phyloP scores from a whole-genome alignment of 2,329 filamentous ascomycete genomes.

The Exophiala spinifera region DNA sequence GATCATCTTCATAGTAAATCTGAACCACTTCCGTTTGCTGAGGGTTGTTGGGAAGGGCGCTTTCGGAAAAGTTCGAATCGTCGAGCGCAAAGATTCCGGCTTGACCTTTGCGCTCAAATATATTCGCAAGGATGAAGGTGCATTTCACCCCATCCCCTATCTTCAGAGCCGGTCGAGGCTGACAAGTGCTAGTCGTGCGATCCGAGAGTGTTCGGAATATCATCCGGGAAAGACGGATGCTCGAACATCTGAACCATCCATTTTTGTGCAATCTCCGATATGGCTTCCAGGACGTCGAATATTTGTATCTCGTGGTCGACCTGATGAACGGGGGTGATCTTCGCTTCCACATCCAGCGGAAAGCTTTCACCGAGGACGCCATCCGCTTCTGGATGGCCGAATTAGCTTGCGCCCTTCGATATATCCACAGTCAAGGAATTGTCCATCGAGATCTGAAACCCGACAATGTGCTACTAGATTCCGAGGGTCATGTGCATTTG shows the following conservation, averaged over 20 bases:
- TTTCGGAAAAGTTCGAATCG: slow-evolving; percentile 97
- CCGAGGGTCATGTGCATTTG: slow-evolving; percentile 90
- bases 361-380: slow-evolving; percentile 96
- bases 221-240: slow-evolving; percentile 93
- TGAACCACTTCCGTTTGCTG: slow-evolving; percentile 94
- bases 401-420: slow-evolving; percentile 83
- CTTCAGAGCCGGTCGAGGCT: slow-evolving; percentile 23
- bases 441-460: slow-evolving; percentile 91
- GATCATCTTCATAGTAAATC: slow-evolving; percentile 65
- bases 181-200: slow-evolving; percentile 71
- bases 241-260: slow-evolving; percentile 95
- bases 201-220: slow-evolving; percentile 98
- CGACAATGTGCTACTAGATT: slow-evolving; percentile 84
- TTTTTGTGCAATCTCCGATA: slow-evolving; percentile 98
- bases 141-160: slow-evolving; percentile 33
- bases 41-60: slow-evolving; percentile 96
- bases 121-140: slow-evolving; percentile 97
- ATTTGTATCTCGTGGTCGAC: slow-evolving; percentile 97
- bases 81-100: slow-evolving; percentile 93
- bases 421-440: slow-evolving; percentile 81
- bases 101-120: slow-evolving; percentile 96
- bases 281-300: slow-evolving; percentile 98
- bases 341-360: slow-evolving; percentile 94
- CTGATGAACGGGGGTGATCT: slow-evolving; percentile 97
- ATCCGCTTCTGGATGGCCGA: slow-evolving; percentile 97